Conservation (phyloP, 805 yeast genomes). For the Spathaspora arborariae region DNA sequence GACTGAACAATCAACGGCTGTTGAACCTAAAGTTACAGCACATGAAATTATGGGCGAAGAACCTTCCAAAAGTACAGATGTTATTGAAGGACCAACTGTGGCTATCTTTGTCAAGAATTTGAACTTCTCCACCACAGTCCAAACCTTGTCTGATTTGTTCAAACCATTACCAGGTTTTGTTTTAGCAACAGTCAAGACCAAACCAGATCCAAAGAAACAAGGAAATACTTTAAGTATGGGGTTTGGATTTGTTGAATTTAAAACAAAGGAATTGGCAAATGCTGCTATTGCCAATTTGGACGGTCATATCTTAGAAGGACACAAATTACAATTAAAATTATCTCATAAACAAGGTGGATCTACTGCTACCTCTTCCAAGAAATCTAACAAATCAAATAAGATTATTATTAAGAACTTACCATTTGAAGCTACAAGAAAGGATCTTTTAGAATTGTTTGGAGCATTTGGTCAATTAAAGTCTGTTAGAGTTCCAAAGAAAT, state of each 20-base stretch:
- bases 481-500: slow-evolving; percentile 93
- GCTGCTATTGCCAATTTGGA: slow-evolving; percentile 71
- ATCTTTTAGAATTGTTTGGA: slow-evolving; percentile 86
- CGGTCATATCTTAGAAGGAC: slow-evolving; percentile 82
- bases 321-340: slow-evolving; percentile 80
- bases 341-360: slow-evolving; percentile 68
- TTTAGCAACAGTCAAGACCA: slow-evolving; percentile 77
- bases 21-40: slow-evolving; percentile 44
- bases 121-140: slow-evolving; percentile 72
- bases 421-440: slow-evolving; percentile 91
- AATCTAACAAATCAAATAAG: slow-evolving; percentile 49
- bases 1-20: slow-evolving; percentile 29
- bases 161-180: slow-evolving; percentile 73
- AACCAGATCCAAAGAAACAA: slow-evolving; percentile 76
- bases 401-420: slow-evolving; percentile 95
- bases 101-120: slow-evolving; percentile 90
- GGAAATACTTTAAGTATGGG: slow-evolving; percentile 88
- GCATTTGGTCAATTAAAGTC: slow-evolving; percentile 94
- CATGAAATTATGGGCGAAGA: slow-evolving; percentile 40
- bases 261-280: slow-evolving; percentile 71
- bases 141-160: slow-evolving; percentile 58
- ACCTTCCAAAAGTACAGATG: slow-evolving; percentile 23
- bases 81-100: slow-evolving; percentile 67
- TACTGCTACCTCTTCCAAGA: slow-evolving; percentile 17
- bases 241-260: slow-evolving; percentile 92